These are phyloP conservation scores for Trametes gibbosa DNA, from an alignment of 768 basidiomycete genomes.

Conservation along the genomic window DNA sequence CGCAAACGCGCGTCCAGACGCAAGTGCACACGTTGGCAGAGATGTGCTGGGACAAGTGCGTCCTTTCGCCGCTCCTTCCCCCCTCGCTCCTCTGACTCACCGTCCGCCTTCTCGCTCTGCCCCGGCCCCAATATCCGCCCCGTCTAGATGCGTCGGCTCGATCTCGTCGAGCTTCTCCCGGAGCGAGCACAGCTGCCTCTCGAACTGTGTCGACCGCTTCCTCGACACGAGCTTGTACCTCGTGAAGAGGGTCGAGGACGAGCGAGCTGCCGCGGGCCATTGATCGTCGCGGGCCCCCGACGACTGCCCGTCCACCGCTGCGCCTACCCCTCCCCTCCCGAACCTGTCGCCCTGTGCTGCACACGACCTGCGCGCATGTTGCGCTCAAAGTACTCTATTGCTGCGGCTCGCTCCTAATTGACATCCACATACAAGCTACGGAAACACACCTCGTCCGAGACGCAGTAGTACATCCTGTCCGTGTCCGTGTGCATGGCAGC, in stretches of 20 bases:
- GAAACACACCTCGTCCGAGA: background rate
- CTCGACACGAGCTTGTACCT: slow-evolving; percentile 83
- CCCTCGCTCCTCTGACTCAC: background rate
- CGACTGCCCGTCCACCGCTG: background rate
- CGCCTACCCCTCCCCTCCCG: background rate
- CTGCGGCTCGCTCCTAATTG: slow-evolving; percentile 1
- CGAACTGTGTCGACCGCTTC: slow-evolving; percentile 91
- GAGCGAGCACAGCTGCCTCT: slow-evolving; percentile 76
- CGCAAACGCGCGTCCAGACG: slow-evolving; percentile 66
- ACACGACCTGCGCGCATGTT: background rate
- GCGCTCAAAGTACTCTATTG: slow-evolving; percentile 6
- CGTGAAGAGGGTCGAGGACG: slow-evolving; percentile 57
- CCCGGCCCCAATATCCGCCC: slow-evolving; percentile 10
- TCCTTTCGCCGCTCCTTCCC: slow-evolving; percentile 17
- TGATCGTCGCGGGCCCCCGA: slow-evolving; percentile 8
- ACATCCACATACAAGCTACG: background rate
- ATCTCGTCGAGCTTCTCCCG: slow-evolving; percentile 78
- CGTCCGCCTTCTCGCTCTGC: slow-evolving; percentile 11
- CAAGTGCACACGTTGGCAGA: slow-evolving; percentile 76
- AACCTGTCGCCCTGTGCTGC: background rate
- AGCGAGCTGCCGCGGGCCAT: slow-evolving; percentile 36
- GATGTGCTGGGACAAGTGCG: slow-evolving; percentile 92
- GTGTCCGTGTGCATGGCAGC: background rate
- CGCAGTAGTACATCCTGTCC: slow-evolving; percentile 7
- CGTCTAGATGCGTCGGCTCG: slow-evolving; percentile 70